Base-by-base conservation (phyloP, 2,329 filamentous ascomycete species). In the Beauveria medogensis region DNA sequence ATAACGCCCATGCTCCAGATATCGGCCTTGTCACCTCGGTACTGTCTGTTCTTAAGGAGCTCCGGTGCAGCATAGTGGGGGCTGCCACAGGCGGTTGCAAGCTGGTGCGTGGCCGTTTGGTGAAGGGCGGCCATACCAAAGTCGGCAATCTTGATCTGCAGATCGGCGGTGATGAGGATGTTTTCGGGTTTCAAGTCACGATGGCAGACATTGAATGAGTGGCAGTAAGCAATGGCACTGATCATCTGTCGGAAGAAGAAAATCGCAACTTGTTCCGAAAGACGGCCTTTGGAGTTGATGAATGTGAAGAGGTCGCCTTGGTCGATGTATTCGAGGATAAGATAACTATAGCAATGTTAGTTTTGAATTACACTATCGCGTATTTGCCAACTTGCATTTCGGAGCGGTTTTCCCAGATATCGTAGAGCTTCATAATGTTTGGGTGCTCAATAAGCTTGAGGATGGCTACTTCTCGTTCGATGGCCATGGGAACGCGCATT, bases 161-260 rank as follows among this genome's bases (percentile, higher is more conserved):
- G 82, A 52, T 87, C 78, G 3, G 79, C 78, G 61, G 92, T 92
- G 55, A 99, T 81, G 20, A 99, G 80, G 51, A 99, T 97, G 68
- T 99, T 99, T 75, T 99, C 94, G 0, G 92, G 94, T 74, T 99
- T 99, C 58, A 99, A 80, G 68, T 99, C 94, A 26, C 94, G 89
- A 71, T 99, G 94, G 71, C 92, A 96, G 64, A 99, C 96, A 67
- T 93, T 92, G 76, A 96, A 91, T 3, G 89, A 86, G 74, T 99
- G 94, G 67, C 92, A 96, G 75, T 97, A 97, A 3, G 92, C 86
- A 55, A 99, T 82, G 1, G 91, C 94, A 59, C 90, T 91, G 70
- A 99, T 89, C 66, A 99, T 92, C 74, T 99, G 94, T 43, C 92
- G 87, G 70, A 97, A 97, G 66, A 96, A 88, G 69, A 83, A 89